Conservation (phyloP, 2,329 filamentous ascomycete species). For the Raffaelea deltoideospora region DNA sequence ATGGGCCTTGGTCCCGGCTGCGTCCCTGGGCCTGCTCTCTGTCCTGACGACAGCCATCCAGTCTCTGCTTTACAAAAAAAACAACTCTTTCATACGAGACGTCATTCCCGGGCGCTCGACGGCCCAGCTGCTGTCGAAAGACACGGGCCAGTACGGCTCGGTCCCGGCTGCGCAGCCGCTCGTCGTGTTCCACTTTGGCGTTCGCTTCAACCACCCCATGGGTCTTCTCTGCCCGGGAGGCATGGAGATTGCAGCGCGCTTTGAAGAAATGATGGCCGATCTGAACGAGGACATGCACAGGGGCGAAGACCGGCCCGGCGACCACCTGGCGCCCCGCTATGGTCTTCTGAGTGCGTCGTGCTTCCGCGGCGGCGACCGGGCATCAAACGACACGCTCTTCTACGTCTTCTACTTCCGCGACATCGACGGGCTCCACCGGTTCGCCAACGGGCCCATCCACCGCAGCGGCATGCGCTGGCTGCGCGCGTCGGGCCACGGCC, state of each 20-base stretch:
- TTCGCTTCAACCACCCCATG: conserved; percentile 31
- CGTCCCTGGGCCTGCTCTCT: conserved; percentile 16
- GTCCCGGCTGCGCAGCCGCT: background rate
- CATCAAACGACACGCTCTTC: conserved; percentile 7
- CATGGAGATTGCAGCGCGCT: conserved; percentile 21
- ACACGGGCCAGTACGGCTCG: background rate
- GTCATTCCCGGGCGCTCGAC: conserved; percentile 19
- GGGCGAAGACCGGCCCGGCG: conserved; percentile 12
- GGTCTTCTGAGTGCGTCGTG: conserved; percentile 29
- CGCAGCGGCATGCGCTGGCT: conserved; percentile 6
- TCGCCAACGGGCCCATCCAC: conserved; percentile 7
- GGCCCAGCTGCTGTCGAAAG: conserved; percentile 16
- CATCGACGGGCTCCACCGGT: conserved; percentile 8
- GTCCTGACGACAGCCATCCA: conserved; percentile 17
- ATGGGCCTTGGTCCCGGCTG: conserved; percentile 20
- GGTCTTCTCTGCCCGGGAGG: conserved; percentile 30
- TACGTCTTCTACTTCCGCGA: conserved; percentile 10
- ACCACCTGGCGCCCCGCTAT: conserved; percentile 14
- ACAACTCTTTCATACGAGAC: conserved; percentile 11
- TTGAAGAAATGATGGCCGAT: conserved; percentile 23
- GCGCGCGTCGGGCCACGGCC: background rate
- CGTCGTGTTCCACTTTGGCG: conserved; percentile 27
- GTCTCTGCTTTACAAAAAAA: conserved; percentile 3
- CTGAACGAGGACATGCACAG: conserved; percentile 9
- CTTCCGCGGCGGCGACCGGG: conserved; percentile 19